Evolutionary conservation across 2,329 filamentous ascomycete genomes (phyloP), one percentile per base, ranked within the genome.

Genomic region (Acrocalymma vagum): DNA sequence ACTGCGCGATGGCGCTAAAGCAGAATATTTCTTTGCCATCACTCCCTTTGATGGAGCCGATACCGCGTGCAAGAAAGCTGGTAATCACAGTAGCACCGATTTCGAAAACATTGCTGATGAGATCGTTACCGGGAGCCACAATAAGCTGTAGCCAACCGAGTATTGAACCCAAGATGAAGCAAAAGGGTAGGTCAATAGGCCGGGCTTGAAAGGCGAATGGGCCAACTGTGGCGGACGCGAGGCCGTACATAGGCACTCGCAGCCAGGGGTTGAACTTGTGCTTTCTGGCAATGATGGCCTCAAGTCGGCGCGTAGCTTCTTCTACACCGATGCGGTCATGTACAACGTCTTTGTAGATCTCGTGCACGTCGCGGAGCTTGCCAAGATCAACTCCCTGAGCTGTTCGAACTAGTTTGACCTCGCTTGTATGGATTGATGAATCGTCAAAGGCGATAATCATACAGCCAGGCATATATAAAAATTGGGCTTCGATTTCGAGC

Each of bases 371-470:
- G 34, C 85, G 79, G 9, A 92, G 78, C 57, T 86, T 87, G 18
- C 87, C 87, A 1, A 92, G 76, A 62, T 92, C 84, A 8, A 92
- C 78, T 2, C 86, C 87, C 57, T 90, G 86, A 0, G 73, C 71
- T 0, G 83, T 80, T 9, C 85, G 81, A 6, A 91, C 84, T 21
- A 91, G 78, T 70, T 89, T 88, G 48, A 91, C 87, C 62, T 90
- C 87, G n/a, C 86, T 86, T 0, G 88, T 91, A 60, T 91, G 87
- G 0, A 87, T 89, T 1, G 78, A 72, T 5, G 74, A 71, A 67
- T 93, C 88, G 60, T 84, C 91, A 61, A 96, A 96, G 4, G 90
- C 93, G 62, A 96, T 87, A 41, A 96, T 88, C 92, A 96, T 96
- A 62, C 89, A 95, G 0, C 89, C 89, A 0, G 92, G 91, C 20